These are phyloP conservation scores for Cladorrhinum samala DNA, from an alignment of 495 filamentous ascomycete species.

Conservation along the genomic window DNA sequence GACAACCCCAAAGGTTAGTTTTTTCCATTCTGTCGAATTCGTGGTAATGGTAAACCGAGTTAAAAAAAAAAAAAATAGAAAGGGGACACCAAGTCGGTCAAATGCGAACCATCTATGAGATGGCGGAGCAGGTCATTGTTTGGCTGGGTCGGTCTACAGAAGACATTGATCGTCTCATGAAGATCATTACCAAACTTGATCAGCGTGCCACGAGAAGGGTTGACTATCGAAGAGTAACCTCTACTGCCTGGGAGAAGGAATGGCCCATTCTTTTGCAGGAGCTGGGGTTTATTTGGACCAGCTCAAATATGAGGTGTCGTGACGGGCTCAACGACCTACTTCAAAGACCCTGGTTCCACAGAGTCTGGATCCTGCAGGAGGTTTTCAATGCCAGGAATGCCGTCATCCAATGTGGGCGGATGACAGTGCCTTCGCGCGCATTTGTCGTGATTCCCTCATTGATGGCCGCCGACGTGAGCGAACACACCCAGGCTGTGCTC, in stretches of 20 bases:
- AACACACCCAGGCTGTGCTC: constrained; percentile 27
- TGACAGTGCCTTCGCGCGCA: constrained; percentile 17
- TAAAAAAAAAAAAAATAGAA: no score
- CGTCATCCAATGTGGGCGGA: constrained; percentile 17
- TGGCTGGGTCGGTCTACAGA: not conserved
- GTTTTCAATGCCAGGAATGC: constrained; percentile 12
- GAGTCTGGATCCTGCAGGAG: constrained; percentile 22
- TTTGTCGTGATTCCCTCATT: constrained; percentile 26
- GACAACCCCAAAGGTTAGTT: no score
- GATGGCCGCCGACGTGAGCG: constrained; percentile 1
- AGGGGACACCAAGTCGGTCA: no score
- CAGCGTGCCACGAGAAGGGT: not conserved
- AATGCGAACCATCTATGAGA: not conserved
- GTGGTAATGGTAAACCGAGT: no score
- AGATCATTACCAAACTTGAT: not conserved
- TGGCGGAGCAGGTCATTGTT: not conserved
- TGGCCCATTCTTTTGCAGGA: not conserved
- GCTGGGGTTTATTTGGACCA: not conserved
- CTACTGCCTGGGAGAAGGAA: not conserved
- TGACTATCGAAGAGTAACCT: not conserved
- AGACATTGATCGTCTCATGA: not conserved
- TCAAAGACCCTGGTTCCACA: constrained; percentile 11
- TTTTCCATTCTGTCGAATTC: no score
- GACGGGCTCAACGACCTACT: constrained; percentile 8
- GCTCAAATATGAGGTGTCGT: constrained; percentile 5